A percentile compares a stretch with the other conserved stretches of the same genome.
Conservation (phyloP, 768 basidiomycete species). For the Amanita brunnescens region DNA sequence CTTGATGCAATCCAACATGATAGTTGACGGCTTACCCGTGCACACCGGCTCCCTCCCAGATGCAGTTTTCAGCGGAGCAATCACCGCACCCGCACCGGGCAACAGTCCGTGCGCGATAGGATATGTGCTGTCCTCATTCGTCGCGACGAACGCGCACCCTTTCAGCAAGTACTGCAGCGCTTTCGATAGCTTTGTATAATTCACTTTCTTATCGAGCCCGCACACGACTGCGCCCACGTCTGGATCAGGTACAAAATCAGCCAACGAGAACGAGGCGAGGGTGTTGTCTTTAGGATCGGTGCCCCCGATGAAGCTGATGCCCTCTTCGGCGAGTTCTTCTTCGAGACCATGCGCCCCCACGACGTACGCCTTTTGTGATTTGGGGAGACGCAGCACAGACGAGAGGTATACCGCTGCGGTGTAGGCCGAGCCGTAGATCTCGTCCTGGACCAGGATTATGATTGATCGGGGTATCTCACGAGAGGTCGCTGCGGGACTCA, state of each 20-base stretch:
- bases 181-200: conserved; percentile 91
- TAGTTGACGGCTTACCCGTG: conserved; percentile 85
- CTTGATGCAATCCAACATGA: conserved; percentile 91
- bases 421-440: conserved; percentile 94
- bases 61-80: conserved; percentile 72
- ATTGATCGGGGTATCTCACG: neutral
- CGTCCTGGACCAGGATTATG: conserved; percentile 50
- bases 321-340: conserved; percentile 87
- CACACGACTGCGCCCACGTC: conserved; percentile 90
- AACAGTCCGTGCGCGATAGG: conserved; percentile 64
- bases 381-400: conserved; percentile 80
- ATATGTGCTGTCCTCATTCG: conserved; percentile 91
- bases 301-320: conserved; percentile 72
- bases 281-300: conserved; percentile 82
- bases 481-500: conserved; percentile 46
- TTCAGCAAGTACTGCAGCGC: conserved; percentile 83
- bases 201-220: conserved; percentile 79
- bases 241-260: conserved; percentile 65
- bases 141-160: conserved; percentile 84
- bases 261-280: conserved; percentile 57
- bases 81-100: conserved; percentile 81
- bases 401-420: conserved; percentile 67
- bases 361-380: conserved; percentile 91
- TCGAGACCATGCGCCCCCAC: conserved; percentile 89
- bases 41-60: conserved; percentile 62